Conservation (phyloP, 352 stramenopile genomes). For the Phytophthora sp. region DNA sequence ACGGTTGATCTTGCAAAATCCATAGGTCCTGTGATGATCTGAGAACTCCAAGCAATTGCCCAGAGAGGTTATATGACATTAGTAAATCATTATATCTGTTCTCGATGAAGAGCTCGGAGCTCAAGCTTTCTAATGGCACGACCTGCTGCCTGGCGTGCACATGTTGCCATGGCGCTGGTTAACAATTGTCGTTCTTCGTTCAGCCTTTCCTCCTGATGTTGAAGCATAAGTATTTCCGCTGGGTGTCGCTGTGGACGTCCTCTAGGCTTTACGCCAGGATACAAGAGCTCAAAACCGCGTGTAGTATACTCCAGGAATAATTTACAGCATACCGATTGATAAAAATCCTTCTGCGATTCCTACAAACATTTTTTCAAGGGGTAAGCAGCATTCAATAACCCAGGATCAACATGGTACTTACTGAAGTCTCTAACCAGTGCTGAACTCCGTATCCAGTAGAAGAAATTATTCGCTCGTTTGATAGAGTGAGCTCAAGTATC, state of each 20-base stretch:
- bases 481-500: constrained; percentile 3
- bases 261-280: constrained; percentile 39
- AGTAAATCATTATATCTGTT: too few species aligned
- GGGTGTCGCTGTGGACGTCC: constrained; percentile 4
- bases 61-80: too few species aligned
- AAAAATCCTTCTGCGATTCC: constrained; percentile 13
- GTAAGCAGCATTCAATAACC: too few species aligned
- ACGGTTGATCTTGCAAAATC: too few species aligned
- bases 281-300: constrained; percentile 48
- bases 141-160: neutral
- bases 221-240: neutral
- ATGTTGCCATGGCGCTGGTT: neutral
- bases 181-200: neutral
- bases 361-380: too few species aligned
- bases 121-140: constrained; percentile 1
- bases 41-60: too few species aligned
- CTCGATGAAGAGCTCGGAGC: neutral
- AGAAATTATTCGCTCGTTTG: constrained; percentile 14
- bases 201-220: neutral
- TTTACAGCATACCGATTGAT: constrained; percentile 33
- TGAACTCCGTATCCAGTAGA: constrained; percentile 14
- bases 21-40: too few species aligned
- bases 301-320: constrained; percentile 56
- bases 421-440: constrained; percentile 8
- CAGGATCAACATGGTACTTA: constrained; percentile 9